These are phyloP conservation scores for Fonsecaea pugnacius DNA, from an alignment of 2,329 filamentous ascomycete genomes.

Conservation along the genomic window DNA sequence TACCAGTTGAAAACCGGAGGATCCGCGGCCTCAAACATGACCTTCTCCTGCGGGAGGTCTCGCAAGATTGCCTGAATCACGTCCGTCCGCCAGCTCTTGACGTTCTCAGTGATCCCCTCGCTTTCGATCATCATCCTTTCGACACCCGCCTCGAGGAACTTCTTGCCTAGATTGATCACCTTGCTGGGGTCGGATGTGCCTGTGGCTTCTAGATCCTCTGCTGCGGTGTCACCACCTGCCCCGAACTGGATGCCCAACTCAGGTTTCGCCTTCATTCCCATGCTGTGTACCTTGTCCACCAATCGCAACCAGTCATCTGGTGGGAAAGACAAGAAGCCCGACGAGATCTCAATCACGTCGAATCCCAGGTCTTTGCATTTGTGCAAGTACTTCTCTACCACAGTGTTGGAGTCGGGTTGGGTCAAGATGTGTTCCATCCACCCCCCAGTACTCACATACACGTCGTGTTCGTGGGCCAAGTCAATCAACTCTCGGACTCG, in stretches of 20 bases:
- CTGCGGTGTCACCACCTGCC: conserved; percentile 59
- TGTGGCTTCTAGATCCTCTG: conserved; percentile 52
- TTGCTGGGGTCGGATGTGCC: conserved; percentile 57
- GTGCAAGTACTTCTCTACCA: conserved; percentile 58
- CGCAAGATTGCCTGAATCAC: conserved; percentile 59
- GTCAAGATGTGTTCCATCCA: conserved; percentile 61
- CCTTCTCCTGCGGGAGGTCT: conserved; percentile 56
- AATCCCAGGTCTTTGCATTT: conserved; percentile 60
- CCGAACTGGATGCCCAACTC: conserved; percentile 63
- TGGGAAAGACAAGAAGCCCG: conserved; percentile 60
- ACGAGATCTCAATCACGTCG: conserved; percentile 60
- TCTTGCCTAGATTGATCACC: conserved; percentile 55
- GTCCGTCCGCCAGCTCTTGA: conserved; percentile 59
- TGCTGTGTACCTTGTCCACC: conserved; percentile 53
- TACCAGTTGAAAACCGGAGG: conserved; percentile 46
- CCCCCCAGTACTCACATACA: conserved; percentile 61
- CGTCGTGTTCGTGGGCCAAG: conserved; percentile 54
- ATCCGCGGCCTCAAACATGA: conserved; percentile 65
- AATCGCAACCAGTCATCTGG: conserved; percentile 59
- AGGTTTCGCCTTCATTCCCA: conserved; percentile 58
- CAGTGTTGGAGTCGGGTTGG: conserved; percentile 50
- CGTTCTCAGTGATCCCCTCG: conserved; percentile 64
- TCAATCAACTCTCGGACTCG: conserved; percentile 54
- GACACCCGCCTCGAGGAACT: conserved; percentile 58
- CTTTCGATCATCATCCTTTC: conserved; percentile 64